phyloP scores from a whole-genome alignment of 495 filamentous ascomycete genomes.

The Lophiotrema nucula region DNA sequence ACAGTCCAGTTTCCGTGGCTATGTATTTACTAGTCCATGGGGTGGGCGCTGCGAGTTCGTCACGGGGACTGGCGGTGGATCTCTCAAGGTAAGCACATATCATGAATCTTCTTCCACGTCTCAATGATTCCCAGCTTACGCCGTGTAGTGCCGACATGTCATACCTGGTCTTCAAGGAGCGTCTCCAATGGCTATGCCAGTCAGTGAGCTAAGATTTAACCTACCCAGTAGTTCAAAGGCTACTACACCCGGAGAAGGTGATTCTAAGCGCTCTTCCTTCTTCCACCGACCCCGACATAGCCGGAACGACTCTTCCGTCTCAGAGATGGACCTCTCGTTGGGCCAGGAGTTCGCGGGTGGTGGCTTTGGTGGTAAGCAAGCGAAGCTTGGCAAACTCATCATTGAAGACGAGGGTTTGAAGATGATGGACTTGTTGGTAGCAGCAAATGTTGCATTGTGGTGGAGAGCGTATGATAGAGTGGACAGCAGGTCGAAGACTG shows the following conservation, averaged over 20 bases:
- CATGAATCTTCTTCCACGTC: neutral
- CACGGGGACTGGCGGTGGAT: constrained; percentile 69
- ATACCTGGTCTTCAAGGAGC: constrained; percentile 46
- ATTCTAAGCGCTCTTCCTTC: constrained; percentile 29
- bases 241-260: constrained; percentile 30
- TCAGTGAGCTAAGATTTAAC: constrained; percentile 89
- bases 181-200: constrained; percentile 47
- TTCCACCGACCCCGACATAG: constrained; percentile 27
- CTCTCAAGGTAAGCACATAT: constrained; percentile 50
- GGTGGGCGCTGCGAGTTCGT: constrained; percentile 78
- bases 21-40: constrained; percentile 81
- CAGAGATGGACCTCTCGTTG: constrained; percentile 64
- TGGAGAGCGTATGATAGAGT: constrained; percentile 80
- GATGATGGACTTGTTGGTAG: constrained; percentile 91
- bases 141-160: constrained; percentile 62
- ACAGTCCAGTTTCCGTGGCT: constrained; percentile 43
- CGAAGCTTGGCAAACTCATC: constrained; percentile 90
- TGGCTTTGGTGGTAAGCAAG: constrained; percentile 77
- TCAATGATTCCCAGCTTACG: too few species aligned
- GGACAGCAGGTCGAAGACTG: constrained; percentile 3
- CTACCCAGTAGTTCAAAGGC: constrained; percentile 26
- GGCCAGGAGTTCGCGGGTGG: constrained; percentile 78
- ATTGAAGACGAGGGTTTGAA: constrained; percentile 88
- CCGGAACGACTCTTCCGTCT: constrained; percentile 20
- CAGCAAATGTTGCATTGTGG: constrained; percentile 88